Base-by-base conservation (phyloP, 176 grass and related monocot species). In the Urochloa ruziziensis region DNA sequence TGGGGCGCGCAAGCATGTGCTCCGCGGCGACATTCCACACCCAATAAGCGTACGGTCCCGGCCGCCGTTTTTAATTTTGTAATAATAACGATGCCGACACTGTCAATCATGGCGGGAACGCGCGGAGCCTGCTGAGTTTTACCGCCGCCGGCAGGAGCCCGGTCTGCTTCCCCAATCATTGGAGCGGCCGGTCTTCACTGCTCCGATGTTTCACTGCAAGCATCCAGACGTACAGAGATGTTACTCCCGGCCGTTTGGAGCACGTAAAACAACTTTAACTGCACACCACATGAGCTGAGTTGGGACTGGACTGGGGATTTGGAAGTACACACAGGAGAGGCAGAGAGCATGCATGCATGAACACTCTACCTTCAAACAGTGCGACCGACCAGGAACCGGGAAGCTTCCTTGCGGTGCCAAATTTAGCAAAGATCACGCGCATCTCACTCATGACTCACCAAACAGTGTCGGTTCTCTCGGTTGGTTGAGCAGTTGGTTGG, bases 1-100 rank as follows among this genome's bases (percentile, higher is more conserved):
- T 83, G 86, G 73, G 56, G 58, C 21, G 36, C 36, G 36, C 36
- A 1, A 8, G 35, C 86, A 88, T 83, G 86, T 78, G 86, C 73
- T 64, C 28, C 23, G 86, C 75, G 64, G 53, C 86, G 62, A 77
- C 78, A 60, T 66, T 30, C 63, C 2, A 37, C 9, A 37, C 0
- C 70, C 4, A 48, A 75, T 32, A 42, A 25, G 52, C 35, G 35
- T 42, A 42, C 36, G 36, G 12, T 16, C 67, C n/a, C 23, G 37
- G 34, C 21, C 42, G 48, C 14, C 53, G 21, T 21, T 37, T 67
- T 15, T 12, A 13, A 42, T 14, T 0, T 3, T 2, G 1, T 6
- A 8, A 40, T 40, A 58, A 58, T 12, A 52, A 4, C 33, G 79
- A 68, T 40, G 52, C 80, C 80, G 80, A 83, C 80, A 63, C 86